These are phyloP conservation scores for Punica granatum DNA, from an alignment of 345 rosid genomes.

Conservation along the genomic window DNA sequence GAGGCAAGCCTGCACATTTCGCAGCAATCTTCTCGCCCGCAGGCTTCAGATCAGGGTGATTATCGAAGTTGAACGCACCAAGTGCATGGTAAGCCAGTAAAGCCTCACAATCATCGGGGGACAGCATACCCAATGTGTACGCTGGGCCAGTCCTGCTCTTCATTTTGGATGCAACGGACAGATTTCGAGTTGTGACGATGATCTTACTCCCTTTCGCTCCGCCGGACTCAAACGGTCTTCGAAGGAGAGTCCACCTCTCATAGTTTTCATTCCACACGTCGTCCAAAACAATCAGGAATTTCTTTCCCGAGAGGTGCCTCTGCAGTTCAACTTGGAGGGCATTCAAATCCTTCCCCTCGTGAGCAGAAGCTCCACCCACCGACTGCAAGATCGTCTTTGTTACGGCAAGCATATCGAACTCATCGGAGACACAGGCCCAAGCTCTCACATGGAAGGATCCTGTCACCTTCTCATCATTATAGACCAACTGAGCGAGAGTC, in stretches of 20 bases:
- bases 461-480: conserved; percentile 4
- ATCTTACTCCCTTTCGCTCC: conserved; percentile 22
- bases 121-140: neutral
- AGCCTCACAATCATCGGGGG: neutral
- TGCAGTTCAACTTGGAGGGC: conserved; percentile 12
- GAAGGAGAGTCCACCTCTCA: conserved; percentile 11
- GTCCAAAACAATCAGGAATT: conserved; percentile 17
- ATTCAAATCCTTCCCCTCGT: conserved; percentile 10
- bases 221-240: conserved; percentile 4
- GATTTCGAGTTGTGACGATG: conserved; percentile 17
- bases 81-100: conserved; percentile 4
- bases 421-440: conserved; percentile 18
- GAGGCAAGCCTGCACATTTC: conserved; percentile 21
- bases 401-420: conserved; percentile 10
- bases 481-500: conserved; percentile 14
- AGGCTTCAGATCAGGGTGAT: neutral
- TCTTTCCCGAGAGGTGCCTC: conserved; percentile 7
- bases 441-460: neutral
- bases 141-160: neutral
- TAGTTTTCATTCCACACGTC: conserved; percentile 24
- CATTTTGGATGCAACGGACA: conserved; percentile 6
- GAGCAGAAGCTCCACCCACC: neutral
- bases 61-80: neutral
- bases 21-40: conserved; percentile 3
- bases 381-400: neutral